Conservation (phyloP, 2,329 filamentous ascomycete genomes). For the Gremmenia infestans region DNA sequence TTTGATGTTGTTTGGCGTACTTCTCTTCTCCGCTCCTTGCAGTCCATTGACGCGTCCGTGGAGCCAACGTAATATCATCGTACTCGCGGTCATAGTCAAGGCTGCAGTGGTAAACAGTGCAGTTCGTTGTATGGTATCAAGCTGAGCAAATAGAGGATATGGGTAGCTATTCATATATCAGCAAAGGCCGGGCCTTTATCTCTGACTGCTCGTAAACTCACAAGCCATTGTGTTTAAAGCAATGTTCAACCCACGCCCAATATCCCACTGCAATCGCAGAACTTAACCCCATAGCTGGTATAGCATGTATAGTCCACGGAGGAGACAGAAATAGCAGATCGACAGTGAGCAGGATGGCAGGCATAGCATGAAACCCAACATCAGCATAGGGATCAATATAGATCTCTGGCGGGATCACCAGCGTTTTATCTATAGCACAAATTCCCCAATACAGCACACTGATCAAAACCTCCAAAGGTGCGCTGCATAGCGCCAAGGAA, state of each 20-base stretch:
- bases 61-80: conserved; percentile 61
- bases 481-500: conserved; percentile 55
- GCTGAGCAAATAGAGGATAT: conserved; percentile 74
- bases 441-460: conserved; percentile 70
- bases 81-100: conserved; percentile 65
- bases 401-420: conserved; percentile 51
- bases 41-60: conserved; percentile 64
- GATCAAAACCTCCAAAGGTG: conserved; percentile 68
- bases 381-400: conserved; percentile 53
- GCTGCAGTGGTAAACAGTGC: conserved; percentile 67
- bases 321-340: conserved; percentile 67
- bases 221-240: conserved; percentile 62
- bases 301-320: conserved; percentile 61
- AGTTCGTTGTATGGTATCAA: conserved; percentile 61
- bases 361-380: conserved; percentile 61
- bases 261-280: conserved; percentile 59
- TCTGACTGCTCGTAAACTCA: conserved; percentile 32
- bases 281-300: conserved; percentile 55
- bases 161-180: conserved; percentile 58
- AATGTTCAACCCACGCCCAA: conserved; percentile 74
- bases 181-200: background rate
- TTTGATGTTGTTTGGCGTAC: conserved; percentile 22
- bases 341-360: conserved; percentile 56
- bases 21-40: conserved; percentile 34
- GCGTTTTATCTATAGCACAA: conserved; percentile 45